Evolutionary conservation across 306 rosid species (phyloP).

Genomic region (Dryas octopetala): DNA sequence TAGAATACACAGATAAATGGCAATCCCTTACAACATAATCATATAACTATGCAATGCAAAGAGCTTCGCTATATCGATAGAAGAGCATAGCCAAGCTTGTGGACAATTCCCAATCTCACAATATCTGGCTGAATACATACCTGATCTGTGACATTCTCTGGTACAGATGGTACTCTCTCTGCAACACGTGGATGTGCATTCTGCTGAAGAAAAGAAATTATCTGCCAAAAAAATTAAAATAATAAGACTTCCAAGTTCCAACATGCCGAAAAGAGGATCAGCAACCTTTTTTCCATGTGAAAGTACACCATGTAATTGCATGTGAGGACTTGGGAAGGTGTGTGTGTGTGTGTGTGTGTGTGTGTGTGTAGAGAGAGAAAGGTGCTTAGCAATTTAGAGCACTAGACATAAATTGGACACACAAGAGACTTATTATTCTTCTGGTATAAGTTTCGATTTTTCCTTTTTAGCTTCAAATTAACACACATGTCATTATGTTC

Average conservation of each 20-base stretch:
- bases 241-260: slow-evolving; percentile 3
- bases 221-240: slow-evolving; percentile 42
- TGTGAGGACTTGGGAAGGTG: no score
- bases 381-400: background rate
- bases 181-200: slow-evolving; percentile 96
- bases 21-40: background rate
- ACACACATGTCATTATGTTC: background rate
- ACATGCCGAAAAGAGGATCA: background rate
- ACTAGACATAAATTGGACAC: background rate
- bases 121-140: slow-evolving; percentile 24
- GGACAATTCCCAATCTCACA: background rate
- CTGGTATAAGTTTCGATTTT: background rate
- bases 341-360: background rate
- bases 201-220: slow-evolving; percentile 81
- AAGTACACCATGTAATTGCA: background rate
- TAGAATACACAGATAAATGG: slow-evolving; percentile 24
- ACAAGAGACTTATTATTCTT: background rate
- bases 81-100: background rate
- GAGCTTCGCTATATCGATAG: background rate
- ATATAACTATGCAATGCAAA: slow-evolving; percentile 5
- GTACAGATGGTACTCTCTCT: slow-evolving; percentile 76
- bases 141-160: slow-evolving; percentile 98
- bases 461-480: background rate
- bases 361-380: slow-evolving; percentile 1
- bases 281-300: slow-evolving; percentile 10